These are phyloP conservation scores for Gnomoniopsis sp. DNA, from an alignment of 2,329 filamentous ascomycete species.

Conservation along the genomic window DNA sequence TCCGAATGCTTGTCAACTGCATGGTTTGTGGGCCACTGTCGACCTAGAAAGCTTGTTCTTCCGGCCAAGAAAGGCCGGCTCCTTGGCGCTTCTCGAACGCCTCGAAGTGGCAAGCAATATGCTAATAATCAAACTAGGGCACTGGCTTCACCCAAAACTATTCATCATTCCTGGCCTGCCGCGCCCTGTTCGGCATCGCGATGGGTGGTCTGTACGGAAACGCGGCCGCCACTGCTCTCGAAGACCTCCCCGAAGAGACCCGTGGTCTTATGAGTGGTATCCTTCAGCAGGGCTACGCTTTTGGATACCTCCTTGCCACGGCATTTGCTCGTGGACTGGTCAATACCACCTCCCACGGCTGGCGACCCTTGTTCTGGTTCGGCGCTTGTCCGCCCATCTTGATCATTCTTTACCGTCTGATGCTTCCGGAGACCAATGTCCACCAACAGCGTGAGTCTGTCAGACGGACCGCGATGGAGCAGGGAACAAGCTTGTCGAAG, in stretches of 20 bases:
- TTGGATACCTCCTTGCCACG: constrained; percentile 60
- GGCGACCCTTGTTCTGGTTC: constrained; percentile 89
- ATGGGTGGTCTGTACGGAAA: constrained; percentile 83
- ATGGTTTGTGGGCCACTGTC: too few species aligned
- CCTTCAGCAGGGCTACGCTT: constrained; percentile 69
- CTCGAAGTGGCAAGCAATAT: constrained; percentile 2
- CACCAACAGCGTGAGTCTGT: constrained; percentile 66
- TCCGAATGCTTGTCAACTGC: too few species aligned
- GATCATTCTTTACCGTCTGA: constrained; percentile 75
- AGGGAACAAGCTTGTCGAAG: constrained; percentile 48
- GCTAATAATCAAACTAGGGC: constrained; percentile 32
- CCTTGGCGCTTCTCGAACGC: background rate
- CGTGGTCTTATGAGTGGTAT: constrained; percentile 74
- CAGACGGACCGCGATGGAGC: constrained; percentile 35
- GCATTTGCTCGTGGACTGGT: constrained; percentile 65
- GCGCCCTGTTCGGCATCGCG: constrained; percentile 73
- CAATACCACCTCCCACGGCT: constrained; percentile 72
- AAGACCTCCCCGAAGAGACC: constrained; percentile 66
- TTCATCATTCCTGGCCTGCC: constrained; percentile 68
- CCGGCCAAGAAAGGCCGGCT: background rate
- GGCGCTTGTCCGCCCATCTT: constrained; percentile 75
- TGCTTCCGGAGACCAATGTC: constrained; percentile 73
- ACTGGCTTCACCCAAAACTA: constrained; percentile 70
- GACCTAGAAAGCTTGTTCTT: too few species aligned
- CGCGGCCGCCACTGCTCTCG: constrained; percentile 73